Conservation (phyloP, 2,329 filamentous ascomycete genomes). For the Apiospora hydei region DNA sequence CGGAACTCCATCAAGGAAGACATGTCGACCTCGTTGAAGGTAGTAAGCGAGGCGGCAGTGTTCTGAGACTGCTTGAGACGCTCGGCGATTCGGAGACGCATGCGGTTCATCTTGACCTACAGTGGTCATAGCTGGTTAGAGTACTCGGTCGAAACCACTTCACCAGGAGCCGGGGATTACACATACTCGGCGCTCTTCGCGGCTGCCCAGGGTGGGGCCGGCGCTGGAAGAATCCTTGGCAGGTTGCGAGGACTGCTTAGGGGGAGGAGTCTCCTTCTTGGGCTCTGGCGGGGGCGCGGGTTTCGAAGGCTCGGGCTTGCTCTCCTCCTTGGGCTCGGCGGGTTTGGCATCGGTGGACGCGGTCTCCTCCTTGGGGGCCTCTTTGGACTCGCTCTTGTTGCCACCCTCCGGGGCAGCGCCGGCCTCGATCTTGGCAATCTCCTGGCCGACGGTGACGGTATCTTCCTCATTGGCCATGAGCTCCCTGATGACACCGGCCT, state of each 20-base stretch:
- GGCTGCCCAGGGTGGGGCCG: constrained; percentile 67
- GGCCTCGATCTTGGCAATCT: constrained; percentile 85
- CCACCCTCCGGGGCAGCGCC: constrained; percentile 68
- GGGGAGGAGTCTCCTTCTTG: constrained; percentile 46
- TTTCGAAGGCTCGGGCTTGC: constrained; percentile 46
- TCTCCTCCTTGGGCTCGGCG: constrained; percentile 50
- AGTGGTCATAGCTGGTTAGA: constrained; percentile 14
- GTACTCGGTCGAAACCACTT: not conserved
- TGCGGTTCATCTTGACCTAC: constrained; percentile 99
- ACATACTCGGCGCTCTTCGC: constrained; percentile 87
- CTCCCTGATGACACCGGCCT: constrained; percentile 90
- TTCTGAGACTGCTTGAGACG: constrained; percentile 99
- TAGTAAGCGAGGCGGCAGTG: constrained; percentile 94
- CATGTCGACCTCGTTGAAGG: constrained; percentile 99
- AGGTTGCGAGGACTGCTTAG: constrained; percentile 47
- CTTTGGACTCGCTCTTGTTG: constrained; percentile 67
- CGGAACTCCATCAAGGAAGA: constrained; percentile 96
- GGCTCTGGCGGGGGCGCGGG: constrained; percentile 44
- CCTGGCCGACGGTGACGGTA: constrained; percentile 93
- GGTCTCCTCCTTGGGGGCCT: constrained; percentile 59
- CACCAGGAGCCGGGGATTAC: not conserved
- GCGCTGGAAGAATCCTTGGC: constrained; percentile 40
- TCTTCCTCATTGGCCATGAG: constrained; percentile 92
- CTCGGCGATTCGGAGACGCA: constrained; percentile 96
- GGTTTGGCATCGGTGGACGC: constrained; percentile 44